Percentiles rank a stretch among this genome's conserved stretches.
These are phyloP conservation scores for Agrostemma githago DNA, from an alignment of 148 eudicot species.

Conservation along the genomic window DNA sequence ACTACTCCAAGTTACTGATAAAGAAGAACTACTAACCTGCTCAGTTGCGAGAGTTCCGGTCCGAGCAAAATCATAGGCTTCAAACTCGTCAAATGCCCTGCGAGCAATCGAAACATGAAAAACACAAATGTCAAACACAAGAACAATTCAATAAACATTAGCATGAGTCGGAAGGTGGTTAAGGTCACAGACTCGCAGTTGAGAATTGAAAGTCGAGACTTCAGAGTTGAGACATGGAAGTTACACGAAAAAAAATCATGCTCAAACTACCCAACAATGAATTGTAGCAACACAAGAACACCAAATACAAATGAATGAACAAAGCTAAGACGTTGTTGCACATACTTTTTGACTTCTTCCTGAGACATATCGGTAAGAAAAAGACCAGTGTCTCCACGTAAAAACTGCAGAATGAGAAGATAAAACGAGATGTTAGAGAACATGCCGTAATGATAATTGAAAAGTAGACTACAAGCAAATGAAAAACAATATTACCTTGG, in stretches of 20 bases:
- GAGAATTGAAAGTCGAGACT: no score
- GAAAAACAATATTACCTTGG: conserved; percentile 50
- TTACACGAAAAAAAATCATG: not conserved
- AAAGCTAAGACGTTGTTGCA: not conserved
- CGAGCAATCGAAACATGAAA: conserved; percentile 1
- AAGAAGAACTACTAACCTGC: no score
- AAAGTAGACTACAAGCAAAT: not conserved
- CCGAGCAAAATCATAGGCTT: conserved; percentile 84
- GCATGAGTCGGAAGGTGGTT: not conserved
- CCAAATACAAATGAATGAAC: not conserved
- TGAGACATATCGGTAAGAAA: conserved; percentile 62
- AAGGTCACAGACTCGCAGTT: not conserved
- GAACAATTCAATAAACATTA: not conserved
- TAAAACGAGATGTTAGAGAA: not conserved
- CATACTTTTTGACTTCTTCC: conserved; percentile 75
- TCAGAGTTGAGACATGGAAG: not conserved
- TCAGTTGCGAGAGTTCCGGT: conserved; percentile 70
- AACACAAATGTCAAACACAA: not conserved
- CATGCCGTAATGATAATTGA: not conserved
- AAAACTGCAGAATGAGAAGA: conserved; percentile 39
- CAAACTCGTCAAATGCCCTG: conserved; percentile 69
- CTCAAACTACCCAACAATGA: not conserved
- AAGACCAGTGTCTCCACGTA: conserved; percentile 83
- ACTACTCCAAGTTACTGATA: no score
- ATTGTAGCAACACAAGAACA: not conserved